phyloP scores from a whole-genome alignment of 176 grass and related monocot species.

The Puccinellia tenuiflora region DNA sequence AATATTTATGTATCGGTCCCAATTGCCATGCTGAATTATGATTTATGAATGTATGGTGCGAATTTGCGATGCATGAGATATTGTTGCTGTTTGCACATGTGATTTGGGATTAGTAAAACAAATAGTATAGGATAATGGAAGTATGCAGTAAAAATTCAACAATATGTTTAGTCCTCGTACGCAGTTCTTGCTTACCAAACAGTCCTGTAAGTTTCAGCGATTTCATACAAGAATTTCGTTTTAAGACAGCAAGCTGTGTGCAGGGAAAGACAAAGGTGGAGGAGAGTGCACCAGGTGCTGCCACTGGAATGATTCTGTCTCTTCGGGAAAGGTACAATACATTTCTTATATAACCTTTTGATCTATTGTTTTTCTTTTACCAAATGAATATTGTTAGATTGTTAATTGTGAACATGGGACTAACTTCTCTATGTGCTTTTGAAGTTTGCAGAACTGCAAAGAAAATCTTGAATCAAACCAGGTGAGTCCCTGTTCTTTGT shows the following conservation, averaged over 20 bases:
- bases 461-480: constrained; percentile 77
- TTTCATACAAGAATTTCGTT: neutral
- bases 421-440: constrained; percentile 19
- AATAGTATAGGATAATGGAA: neutral
- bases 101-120: neutral
- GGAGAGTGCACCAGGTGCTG: constrained; percentile 86
- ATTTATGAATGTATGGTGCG: neutral
- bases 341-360: constrained; percentile 12
- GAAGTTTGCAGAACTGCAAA: constrained; percentile 91
- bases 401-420: neutral
- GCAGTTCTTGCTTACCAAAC: neutral
- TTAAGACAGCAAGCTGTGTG: constrained; percentile 12
- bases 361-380: constrained; percentile 2
- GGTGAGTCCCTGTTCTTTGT: constrained; percentile 34
- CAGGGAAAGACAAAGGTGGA: constrained; percentile 79
- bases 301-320: constrained; percentile 98
- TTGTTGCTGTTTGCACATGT: neutral
- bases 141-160: neutral
- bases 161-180: neutral
- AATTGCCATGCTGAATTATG: neutral
- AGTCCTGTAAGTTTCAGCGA: neutral
- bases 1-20: neutral
- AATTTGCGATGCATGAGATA: neutral
- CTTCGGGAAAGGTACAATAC: constrained; percentile 72
- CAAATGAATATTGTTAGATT: neutral